These are phyloP conservation scores for Flaveria robusta DNA, from an alignment of 129 eudicot species.

Conservation along the genomic window DNA sequence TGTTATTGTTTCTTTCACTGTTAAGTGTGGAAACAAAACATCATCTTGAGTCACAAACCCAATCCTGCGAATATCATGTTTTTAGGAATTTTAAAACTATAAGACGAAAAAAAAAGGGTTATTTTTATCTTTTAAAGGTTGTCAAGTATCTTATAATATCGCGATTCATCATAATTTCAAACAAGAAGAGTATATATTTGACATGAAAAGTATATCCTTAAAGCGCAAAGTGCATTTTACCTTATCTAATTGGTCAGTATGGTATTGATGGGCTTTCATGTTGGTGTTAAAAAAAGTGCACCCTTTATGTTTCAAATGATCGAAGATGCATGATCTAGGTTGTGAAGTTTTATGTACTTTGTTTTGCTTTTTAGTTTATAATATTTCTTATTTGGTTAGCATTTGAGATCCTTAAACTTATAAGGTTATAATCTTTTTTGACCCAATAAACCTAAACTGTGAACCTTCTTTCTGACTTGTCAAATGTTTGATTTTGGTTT, in stretches of 20 bases:
- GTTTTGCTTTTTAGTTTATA: too few species aligned
- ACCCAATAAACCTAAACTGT: too few species aligned
- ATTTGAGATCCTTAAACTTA: too few species aligned
- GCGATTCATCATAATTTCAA: background rate
- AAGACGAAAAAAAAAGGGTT: background rate
- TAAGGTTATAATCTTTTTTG: too few species aligned
- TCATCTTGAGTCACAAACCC: slow-evolving; percentile 67
- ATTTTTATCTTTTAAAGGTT: background rate
- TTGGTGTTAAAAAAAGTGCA: too few species aligned
- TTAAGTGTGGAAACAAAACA: slow-evolving; percentile 53
- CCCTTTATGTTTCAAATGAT: too few species aligned
- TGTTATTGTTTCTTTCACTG: slow-evolving; percentile 49
- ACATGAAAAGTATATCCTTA: background rate
- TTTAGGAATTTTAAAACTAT: background rate
- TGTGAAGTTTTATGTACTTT: too few species aligned
- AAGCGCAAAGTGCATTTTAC: background rate
- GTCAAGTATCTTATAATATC: background rate
- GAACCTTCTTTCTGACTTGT: background rate
- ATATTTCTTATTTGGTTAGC: too few species aligned
- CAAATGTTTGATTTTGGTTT: background rate
- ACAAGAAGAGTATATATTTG: background rate
- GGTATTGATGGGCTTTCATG: background rate
- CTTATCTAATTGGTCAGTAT: background rate
- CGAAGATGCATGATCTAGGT: too few species aligned
- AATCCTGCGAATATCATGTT: slow-evolving; percentile 21